Evolutionary conservation across 768 basidiomycete genomes (phyloP).

Genomic region (Mycena polygramma): DNA sequence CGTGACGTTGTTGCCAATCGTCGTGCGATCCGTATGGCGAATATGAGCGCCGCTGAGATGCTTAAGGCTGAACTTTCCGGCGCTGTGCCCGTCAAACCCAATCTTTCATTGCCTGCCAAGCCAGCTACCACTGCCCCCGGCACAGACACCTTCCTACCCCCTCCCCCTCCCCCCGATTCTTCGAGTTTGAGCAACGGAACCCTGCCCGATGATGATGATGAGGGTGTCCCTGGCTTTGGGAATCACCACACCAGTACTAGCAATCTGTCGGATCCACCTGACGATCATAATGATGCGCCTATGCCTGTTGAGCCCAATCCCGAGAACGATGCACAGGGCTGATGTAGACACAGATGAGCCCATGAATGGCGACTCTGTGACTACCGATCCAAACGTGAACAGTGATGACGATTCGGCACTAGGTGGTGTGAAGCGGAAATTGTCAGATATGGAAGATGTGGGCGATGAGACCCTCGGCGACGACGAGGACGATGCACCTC

Average conservation of each 20-base stretch:
- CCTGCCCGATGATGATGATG: slow-evolving; percentile 41
- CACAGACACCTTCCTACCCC: slow-evolving; percentile 40
- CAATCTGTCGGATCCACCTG: slow-evolving; percentile 17
- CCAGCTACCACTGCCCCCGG: slow-evolving; percentile 47
- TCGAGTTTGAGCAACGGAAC: slow-evolving; percentile 46
- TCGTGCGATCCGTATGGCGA: slow-evolving; percentile 92
- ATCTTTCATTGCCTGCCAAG: slow-evolving; percentile 55
- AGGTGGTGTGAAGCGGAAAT: slow-evolving; percentile 60
- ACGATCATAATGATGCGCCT: slow-evolving; percentile 9
- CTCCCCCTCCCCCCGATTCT: slow-evolving; percentile 42
- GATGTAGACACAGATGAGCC: slow-evolving; percentile 45
- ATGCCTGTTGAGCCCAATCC: slow-evolving; percentile 25
- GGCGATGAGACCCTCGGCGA: slow-evolving; percentile 64
- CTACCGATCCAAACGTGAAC: slow-evolving; percentile 37
- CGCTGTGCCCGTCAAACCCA: slow-evolving; percentile 60
- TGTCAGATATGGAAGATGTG: slow-evolving; percentile 51
- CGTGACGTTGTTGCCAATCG: slow-evolving; percentile 92
- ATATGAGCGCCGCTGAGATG: slow-evolving; percentile 95
- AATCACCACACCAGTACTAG: slow-evolving; percentile 33
- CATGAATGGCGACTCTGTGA: slow-evolving; percentile 37
- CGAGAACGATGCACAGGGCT: slow-evolving; percentile 41
- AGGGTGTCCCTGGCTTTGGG: slow-evolving; percentile 57
- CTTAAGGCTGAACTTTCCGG: slow-evolving; percentile 91
- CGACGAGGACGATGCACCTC: slow-evolving; percentile 60
- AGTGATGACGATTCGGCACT: slow-evolving; percentile 26